Base-by-base conservation (phyloP, 2,329 filamentous ascomycete genomes). In the Xylariaceae sp. region DNA sequence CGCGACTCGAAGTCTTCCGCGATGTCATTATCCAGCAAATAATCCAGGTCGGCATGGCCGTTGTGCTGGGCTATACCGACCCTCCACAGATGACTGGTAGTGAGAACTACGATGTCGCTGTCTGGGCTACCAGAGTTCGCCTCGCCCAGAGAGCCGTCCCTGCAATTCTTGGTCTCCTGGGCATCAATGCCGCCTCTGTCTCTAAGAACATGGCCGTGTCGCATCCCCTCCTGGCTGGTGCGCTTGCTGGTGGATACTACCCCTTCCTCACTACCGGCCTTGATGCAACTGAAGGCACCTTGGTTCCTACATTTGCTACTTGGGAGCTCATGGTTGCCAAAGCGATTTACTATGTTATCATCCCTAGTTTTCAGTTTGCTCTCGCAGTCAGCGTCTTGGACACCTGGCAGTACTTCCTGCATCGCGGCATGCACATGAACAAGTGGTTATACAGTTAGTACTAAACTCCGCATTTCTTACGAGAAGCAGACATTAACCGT, bases 391-490 rank as follows among this genome's bases (percentile, higher is more conserved):
- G 84, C 60, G 79, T 95, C 61, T 83, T 97, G 63, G 94, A 99
- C 74, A 94, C 92, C 37, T 99, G 94, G 94, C 93, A 99, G 72
- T 99, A 99, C 76, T 96, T 97, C 75, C 81, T 93, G 66, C 94
- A 99, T 74, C 91, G 94, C 32, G 83, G 88, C 53, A 99, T 99
- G 94, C 94, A 99, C 75, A 81, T 94, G 78, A 97, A 97, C 77
- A 92, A 90, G 73, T 97, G 91, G 89, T 82, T 99, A 64, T 97
- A 97, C 79, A 88, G 91, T 94, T 80, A 74, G 89, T 82, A 63
- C 80, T 86, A 72, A 78, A 82, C 26, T 76, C 85, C 24, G 85
- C 86, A 64, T 82, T 86, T 6, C 11, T n/a, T 81, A 81, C 44
- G 35, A 23, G 42, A 10, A 42, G 26, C 49, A 59, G 36, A 15